Evolutionary conservation across 768 basidiomycete species (phyloP).

Genomic region (Suillus bovinus): DNA sequence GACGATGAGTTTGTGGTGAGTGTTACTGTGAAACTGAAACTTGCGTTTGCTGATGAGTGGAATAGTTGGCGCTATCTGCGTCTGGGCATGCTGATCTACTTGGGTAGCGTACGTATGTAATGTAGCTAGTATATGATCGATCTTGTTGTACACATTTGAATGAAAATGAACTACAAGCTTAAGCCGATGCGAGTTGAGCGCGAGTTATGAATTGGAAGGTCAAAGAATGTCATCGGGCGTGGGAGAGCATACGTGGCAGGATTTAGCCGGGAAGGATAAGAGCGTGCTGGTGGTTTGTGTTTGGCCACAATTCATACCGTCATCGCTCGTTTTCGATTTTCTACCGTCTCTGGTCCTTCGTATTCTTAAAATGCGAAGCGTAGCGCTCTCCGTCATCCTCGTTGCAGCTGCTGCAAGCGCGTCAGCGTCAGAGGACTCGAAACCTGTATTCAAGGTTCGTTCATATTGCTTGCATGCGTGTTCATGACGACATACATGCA

Average conservation of each 20-base stretch:
- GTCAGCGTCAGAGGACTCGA: conserved; percentile 59
- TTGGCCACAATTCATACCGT: conserved; percentile 28
- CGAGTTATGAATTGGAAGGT: conserved; percentile 1
- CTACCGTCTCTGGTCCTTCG: conserved; percentile 61
- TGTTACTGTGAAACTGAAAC: conserved; percentile 18
- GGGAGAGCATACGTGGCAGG: conserved; percentile 7
- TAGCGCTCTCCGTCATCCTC: conserved; percentile 75
- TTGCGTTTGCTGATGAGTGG: conserved; percentile 9
- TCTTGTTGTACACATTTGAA: background rate
- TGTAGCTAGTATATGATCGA: conserved; percentile 15
- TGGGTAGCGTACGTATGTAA: conserved; percentile 44
- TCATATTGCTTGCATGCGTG: background rate
- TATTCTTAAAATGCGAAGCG: conserved; percentile 76
- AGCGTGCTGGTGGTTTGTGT: conserved; percentile 22
- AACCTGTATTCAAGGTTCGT: conserved; percentile 70
- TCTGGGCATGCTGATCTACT: conserved; percentile 95
- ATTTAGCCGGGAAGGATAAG: conserved; percentile 36
- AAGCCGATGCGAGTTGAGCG: background rate
- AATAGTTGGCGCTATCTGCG: conserved; percentile 86
- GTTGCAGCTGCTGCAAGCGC: conserved; percentile 60
- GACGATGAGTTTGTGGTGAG: conserved; percentile 95
- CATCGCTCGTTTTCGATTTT: conserved; percentile 38
- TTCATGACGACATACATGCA: conserved; percentile 15
- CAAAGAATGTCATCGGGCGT: background rate
- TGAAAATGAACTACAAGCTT: conserved; percentile 31